Evolutionary conservation across 2,329 filamentous ascomycete genomes (phyloP), one percentile per base, ranked within the genome.

Genomic region (Ascochyta koolunga): DNA sequence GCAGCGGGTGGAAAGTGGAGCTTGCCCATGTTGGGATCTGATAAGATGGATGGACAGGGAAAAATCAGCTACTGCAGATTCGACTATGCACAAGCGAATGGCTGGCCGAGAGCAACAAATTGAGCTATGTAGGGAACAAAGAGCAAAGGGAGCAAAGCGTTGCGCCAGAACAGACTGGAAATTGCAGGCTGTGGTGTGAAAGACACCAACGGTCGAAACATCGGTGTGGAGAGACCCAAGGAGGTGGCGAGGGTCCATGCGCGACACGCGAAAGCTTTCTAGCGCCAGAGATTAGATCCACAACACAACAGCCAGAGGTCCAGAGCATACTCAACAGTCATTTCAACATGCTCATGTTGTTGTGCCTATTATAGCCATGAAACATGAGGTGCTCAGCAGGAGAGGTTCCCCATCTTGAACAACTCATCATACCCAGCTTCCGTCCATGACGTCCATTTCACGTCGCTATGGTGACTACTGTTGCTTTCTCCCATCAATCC

Each of bases 1-100:
- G 65, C 65, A 59, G 70, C 68, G 11, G 62, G 62, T 45, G 65
- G 62, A 39, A 70, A 71, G 35, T 67, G 62, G 5, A 73, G 58
- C 39, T 66, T 66, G 54, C 68, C 68, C 69, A 71, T 73, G 2
- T 9, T 40, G 13, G 6, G 32, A 47, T 39, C 32, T 33, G 52
- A 46, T 55, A 25, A 47, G 32, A 47, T 33, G 8, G 21, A 29
- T 18, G 50, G 48, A 44, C 38, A 39, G 33, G 27, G 15, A 45
- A 54, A 24, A 25, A 27, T 29, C n/a, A 15, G 42, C 21, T 10
- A 13, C 21, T 4, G 15, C 31, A 37, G 15, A 8, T 21, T 29
- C 27, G 47, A 47, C 38, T 45, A 42, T 29, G 32, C 46, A 22
- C 46, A 51, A 56, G 5, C 47, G 31, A 51, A 56, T 56, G 53